Evolutionary conservation across 2,329 filamentous ascomycete species (phyloP).

Genomic region (Apiospora phragmitis): DNA sequence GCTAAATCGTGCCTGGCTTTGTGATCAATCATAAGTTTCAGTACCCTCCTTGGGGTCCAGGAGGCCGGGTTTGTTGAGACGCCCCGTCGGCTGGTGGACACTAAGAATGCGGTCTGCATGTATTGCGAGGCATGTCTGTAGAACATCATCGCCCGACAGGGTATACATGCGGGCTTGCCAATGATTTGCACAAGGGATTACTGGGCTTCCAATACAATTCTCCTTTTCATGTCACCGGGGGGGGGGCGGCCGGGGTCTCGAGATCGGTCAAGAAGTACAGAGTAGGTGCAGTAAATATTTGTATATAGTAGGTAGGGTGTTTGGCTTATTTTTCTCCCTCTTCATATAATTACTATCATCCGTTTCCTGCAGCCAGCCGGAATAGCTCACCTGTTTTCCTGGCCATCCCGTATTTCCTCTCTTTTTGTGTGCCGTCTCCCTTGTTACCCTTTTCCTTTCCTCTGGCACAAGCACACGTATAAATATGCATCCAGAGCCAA

Average conservation of each 20-base stretch:
- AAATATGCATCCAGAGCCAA: background rate
- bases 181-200: constrained; percentile 5
- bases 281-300: background rate
- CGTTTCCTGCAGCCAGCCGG: background rate
- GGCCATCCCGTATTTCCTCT: background rate
- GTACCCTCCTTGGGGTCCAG: background rate
- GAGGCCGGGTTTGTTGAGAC: background rate
- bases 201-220: background rate
- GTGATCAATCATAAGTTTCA: constrained; percentile 9
- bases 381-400: background rate
- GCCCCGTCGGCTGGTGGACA: background rate
- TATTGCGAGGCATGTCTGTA: background rate
- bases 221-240: background rate
- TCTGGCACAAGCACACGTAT: background rate
- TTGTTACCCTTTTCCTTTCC: background rate
- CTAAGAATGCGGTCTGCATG: background rate
- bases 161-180: constrained; percentile 3
- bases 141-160: background rate
- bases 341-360: background rate
- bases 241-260: background rate
- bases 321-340: background rate
- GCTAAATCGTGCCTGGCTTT: background rate
- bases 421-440: background rate
- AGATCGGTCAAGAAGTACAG: background rate
- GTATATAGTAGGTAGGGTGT: background rate